Conservation (phyloP, 2,329 filamentous ascomycete genomes). For the Colletotrichum falcatum region DNA sequence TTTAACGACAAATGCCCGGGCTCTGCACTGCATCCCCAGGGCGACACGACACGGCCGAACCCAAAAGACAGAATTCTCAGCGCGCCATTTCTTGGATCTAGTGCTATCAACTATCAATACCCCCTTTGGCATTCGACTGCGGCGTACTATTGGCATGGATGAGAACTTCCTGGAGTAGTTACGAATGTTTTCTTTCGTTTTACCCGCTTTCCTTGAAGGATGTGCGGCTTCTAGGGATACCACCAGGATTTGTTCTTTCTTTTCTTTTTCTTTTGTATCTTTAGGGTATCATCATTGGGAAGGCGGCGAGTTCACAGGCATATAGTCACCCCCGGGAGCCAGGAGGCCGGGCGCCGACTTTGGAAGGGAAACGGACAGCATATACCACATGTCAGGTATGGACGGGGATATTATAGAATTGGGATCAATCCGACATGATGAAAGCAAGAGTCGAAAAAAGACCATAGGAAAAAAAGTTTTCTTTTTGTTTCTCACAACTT, state of each 20-base stretch:
- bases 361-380: constrained; percentile 37
- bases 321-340: constrained; percentile 37
- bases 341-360: constrained; percentile 36
- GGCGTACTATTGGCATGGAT: constrained; percentile 40
- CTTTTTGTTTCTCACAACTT: constrained; percentile 25
- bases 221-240: constrained; percentile 34
- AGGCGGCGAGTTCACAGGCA: constrained; percentile 38
- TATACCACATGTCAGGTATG: constrained; percentile 39
- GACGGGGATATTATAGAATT: constrained; percentile 39
- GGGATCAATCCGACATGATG: constrained; percentile 41
- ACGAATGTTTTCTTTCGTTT: constrained; percentile 40
- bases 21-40: constrained; percentile 23
- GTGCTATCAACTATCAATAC: constrained; percentile 41
- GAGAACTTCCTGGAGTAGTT: constrained; percentile 41
- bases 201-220: constrained; percentile 40
- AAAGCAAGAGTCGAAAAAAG: constrained; percentile 39
- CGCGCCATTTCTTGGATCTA: constrained; percentile 40
- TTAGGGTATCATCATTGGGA: constrained; percentile 25
- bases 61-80: constrained; percentile 39
- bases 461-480: constrained; percentile 42
- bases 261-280: constrained; percentile 24
- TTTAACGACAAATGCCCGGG: constrained; percentile 31
- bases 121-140: constrained; percentile 41
- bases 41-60: constrained; percentile 42
- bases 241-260: neutral